Evolutionary conservation across 805 yeast genomes (phyloP), one percentile per base, ranked within the genome.

Genomic region (Hanseniaspora lachancei): DNA sequence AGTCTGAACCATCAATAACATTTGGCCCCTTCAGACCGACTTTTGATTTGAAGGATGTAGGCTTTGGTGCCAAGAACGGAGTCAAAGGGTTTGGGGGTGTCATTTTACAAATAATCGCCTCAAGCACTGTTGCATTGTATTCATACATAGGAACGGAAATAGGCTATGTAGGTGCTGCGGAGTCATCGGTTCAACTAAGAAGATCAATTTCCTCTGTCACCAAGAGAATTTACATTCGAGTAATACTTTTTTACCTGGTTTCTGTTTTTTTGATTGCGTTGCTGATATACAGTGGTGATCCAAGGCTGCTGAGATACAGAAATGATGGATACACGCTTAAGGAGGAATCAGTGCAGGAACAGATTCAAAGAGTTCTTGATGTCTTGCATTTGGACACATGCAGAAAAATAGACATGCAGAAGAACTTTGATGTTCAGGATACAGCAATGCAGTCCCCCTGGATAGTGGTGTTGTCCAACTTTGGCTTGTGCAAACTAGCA

Each of bases 71-170:
- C 0, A 39, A 58, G 23, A 65, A 66, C 16, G 89, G 89, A 0
- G 77, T 81, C 20, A 79, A 77, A 2, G 86, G 89, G 2, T 66
- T 71, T 42, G 63, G 69, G 48, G 91, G 89, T 0, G 65, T 82
- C 36, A 71, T 84, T 38, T 67, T 81, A 44, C 78, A 84, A 18
- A 67, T 84, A 16, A 57, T 84, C 48, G 75, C 79, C 0, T 84
- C 88, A 1, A 68, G 79, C 0, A 69, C 80, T 54, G 78, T 80
- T 21, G 79, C 87, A 0, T 72, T 84, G 0, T 86, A 81, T 64
- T 82, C 91, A 0, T 86, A 82, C 63, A 78, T 82, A 47, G 93
- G 93, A 0, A 82, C 88, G 1, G 93, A 85, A 60, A 80, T 82
- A 60, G 89, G 86, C 18, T 79, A 84, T 58, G 78, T 84, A 54